A percentile compares a stretch with the other conserved stretches of the same genome.
These are phyloP conservation scores for Racocetra persica DNA, from an alignment of 371 early-diverging fungal species.

Conservation along the genomic window DNA sequence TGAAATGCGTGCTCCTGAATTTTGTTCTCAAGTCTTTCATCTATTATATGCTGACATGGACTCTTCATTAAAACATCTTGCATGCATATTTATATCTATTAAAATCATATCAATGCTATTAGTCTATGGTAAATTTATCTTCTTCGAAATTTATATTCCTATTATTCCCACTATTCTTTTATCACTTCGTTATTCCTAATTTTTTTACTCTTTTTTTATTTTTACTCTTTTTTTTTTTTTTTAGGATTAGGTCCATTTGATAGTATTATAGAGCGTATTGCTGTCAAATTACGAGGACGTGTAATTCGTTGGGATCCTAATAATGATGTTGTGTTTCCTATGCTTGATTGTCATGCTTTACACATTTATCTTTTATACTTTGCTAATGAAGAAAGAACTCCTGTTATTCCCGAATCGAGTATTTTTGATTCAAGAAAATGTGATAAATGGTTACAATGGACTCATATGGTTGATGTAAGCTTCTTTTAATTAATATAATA, in stretches of 20 bases:
- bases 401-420: not conserved
- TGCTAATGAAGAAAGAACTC: not conserved
- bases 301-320: slow-evolving; percentile 31
- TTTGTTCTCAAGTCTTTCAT: slow-evolving; percentile 9
- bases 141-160: not conserved
- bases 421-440: slow-evolving; percentile 27
- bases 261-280: not conserved
- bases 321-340: not conserved
- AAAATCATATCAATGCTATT: slow-evolving; percentile 29
- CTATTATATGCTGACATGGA: not conserved
- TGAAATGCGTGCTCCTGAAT: slow-evolving; percentile 16
- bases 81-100: slow-evolving; percentile 18
- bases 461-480: slow-evolving; percentile 36
- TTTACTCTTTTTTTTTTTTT: too few relatives aligned
- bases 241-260: not conserved
- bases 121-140: not conserved
- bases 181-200: too few relatives aligned
- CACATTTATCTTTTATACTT: slow-evolving; percentile 16
- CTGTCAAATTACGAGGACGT: not conserved
- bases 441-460: slow-evolving; percentile 32
- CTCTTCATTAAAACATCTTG: slow-evolving; percentile 21
- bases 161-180: too few relatives aligned
- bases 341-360: slow-evolving; percentile 17
- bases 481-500: too few relatives aligned
- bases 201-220: too few relatives aligned